These are phyloP conservation scores for Apiotrichum mycotoxinovorans DNA, from an alignment of 1,284 basidiomycete genomes.

Conservation along the genomic window DNA sequence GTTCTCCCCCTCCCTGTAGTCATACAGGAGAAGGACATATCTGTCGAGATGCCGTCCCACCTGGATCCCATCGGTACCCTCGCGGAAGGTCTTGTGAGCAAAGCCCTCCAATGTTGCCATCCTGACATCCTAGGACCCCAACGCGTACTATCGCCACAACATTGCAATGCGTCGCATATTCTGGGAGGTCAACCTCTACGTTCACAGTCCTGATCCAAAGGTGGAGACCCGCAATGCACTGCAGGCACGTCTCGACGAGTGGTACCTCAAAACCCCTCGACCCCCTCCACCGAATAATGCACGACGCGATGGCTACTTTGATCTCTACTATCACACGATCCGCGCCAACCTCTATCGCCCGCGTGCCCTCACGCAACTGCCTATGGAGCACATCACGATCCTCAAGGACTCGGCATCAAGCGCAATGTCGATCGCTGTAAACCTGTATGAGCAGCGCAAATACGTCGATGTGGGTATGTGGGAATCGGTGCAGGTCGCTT, in stretches of 20 bases:
- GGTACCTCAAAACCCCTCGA: neutral
- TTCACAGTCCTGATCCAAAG: neutral
- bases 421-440: neutral
- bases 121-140: neutral
- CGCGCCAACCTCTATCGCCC: slow-evolving; percentile 9
- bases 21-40: slow-evolving; percentile 6
- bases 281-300: neutral
- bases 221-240: neutral
- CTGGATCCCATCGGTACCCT: neutral
- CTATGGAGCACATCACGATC: neutral
- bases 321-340: slow-evolving; percentile 13
- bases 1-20: neutral
- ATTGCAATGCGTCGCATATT: slow-evolving; percentile 8
- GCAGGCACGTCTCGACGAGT: slow-evolving; percentile 7
- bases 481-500: neutral
- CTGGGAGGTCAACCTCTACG: neutral
- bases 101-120: neutral
- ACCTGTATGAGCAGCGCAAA: slow-evolving; percentile 4
- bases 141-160: slow-evolving; percentile 1
- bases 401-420: slow-evolving; percentile 6
- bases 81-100: neutral
- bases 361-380: neutral
- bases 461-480: neutral
- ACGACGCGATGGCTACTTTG: neutral
- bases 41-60: neutral